phyloP scores from a whole-genome alignment of 2,329 filamentous ascomycete genomes.

The Colletotrichum sp. region DNA sequence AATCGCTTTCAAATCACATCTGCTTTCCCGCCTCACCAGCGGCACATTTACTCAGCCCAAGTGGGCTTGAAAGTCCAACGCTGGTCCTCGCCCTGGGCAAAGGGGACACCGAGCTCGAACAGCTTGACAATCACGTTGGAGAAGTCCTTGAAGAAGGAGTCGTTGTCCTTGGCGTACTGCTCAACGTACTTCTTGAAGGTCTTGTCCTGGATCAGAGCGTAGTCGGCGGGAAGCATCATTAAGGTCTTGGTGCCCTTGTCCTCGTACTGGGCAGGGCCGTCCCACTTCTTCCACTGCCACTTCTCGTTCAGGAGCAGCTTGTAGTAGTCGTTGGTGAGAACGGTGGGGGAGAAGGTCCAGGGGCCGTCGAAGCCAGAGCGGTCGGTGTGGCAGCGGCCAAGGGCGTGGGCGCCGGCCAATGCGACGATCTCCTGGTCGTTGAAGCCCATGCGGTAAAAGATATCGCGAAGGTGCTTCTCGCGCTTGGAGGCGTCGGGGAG shows the following conservation, averaged over 20 bases:
- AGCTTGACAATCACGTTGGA: conserved; percentile 78
- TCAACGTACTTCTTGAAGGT: conserved; percentile 80
- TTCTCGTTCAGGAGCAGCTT: conserved; percentile 87
- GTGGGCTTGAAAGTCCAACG: conserved; percentile 69
- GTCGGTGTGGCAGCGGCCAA: conserved; percentile 89
- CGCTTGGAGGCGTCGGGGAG: conserved; percentile 80
- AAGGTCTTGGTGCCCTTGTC: conserved; percentile 85
- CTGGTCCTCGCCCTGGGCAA: conserved; percentile 66
- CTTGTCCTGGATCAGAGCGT: conserved; percentile 88
- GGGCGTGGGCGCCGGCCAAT: conserved; percentile 81
- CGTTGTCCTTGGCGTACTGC: conserved; percentile 90
- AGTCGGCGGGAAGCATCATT: conserved; percentile 98
- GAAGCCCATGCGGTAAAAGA: conserved; percentile 98
- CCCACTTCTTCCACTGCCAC: conserved; percentile 92
- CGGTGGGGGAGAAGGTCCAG: conserved; percentile 91
- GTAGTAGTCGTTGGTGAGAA: conserved; percentile 95
- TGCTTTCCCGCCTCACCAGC: background rate
- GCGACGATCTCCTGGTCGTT: conserved; percentile 97
- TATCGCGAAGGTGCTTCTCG: conserved; percentile 81
- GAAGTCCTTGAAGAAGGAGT: conserved; percentile 94
- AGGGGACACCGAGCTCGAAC: conserved; percentile 94
- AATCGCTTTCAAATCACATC: background rate
- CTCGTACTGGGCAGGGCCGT: conserved; percentile 88
- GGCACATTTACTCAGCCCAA: conserved; percentile 5
- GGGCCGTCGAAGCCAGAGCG: conserved; percentile 88